Conservation (phyloP, 148 eudicot species). For the Fagopyrum tataricum region DNA sequence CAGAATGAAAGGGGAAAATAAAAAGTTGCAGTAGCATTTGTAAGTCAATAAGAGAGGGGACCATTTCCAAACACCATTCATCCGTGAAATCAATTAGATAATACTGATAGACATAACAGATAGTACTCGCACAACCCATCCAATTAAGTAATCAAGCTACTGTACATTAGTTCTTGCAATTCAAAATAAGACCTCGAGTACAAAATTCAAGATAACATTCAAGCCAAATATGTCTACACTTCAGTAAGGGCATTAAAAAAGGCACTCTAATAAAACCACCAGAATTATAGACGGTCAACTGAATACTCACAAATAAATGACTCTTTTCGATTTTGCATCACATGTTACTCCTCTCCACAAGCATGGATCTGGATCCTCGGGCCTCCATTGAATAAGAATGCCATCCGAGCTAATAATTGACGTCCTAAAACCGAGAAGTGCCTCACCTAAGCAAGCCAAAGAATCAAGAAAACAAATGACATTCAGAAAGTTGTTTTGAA, state of each 20-base stretch:
- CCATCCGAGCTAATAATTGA: slow-evolving; percentile 67
- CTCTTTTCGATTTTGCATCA: slow-evolving; percentile 64
- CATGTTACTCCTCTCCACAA: slow-evolving; percentile 92
- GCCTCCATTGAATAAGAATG: slow-evolving; percentile 77
- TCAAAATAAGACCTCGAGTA: neutral
- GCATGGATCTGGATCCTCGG: slow-evolving; percentile 92
- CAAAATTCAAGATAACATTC: neutral
- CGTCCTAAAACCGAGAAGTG: slow-evolving; percentile 68
- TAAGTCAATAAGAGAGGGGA: no score
- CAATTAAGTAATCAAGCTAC: no score
- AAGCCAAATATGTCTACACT: no score
- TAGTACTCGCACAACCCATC: no score
- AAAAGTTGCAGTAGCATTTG: neutral
- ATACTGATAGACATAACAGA: no score
- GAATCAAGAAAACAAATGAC: neutral
- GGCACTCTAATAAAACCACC: neutral
- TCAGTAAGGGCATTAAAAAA: no score
- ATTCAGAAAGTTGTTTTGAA: neutral
- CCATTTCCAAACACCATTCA: no score
- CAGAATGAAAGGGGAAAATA: neutral
- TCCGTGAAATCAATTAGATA: no score
- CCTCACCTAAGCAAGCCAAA: slow-evolving; percentile 56
- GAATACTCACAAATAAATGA: slow-evolving; percentile 69
- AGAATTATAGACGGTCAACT: neutral
- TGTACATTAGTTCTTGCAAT: no score